Evolutionary conservation across 225 moss, liverwort and hornwort genomes (phyloP).

Genomic region (Lunularia cruciata): DNA sequence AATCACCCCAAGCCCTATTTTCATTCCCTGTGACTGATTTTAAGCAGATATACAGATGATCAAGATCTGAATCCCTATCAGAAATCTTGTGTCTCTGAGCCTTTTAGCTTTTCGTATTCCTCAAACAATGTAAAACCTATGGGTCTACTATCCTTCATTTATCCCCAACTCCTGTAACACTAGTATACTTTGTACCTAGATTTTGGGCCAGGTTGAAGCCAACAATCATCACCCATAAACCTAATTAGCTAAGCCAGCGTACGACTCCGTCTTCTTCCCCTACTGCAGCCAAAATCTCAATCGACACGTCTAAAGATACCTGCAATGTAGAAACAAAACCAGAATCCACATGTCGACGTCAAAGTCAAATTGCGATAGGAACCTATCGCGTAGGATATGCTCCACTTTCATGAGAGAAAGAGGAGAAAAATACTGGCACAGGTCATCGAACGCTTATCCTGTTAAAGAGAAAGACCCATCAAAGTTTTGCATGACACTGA

Average conservation of each 20-base stretch:
- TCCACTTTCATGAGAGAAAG: not conserved
- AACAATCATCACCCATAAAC: slow-evolving; percentile 9
- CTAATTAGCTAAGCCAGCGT: slow-evolving; percentile 66
- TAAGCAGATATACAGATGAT: slow-evolving; percentile 17
- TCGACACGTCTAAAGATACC: slow-evolving; percentile 79
- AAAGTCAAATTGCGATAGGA: not conserved
- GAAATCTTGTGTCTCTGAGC: slow-evolving; percentile 11
- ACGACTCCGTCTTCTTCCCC: slow-evolving; percentile 90
- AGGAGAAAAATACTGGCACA: slow-evolving; percentile 12
- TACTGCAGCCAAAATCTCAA: slow-evolving; percentile 95
- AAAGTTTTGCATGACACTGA: slow-evolving; percentile 50
- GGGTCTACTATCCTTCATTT: slow-evolving; percentile 12
- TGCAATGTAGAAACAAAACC: slow-evolving; percentile 45
- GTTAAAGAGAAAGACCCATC: slow-evolving; percentile 47
- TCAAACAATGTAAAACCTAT: slow-evolving; percentile 5
- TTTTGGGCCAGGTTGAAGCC: not conserved
- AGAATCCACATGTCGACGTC: slow-evolving; percentile 3
- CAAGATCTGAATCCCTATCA: slow-evolving; percentile 15
- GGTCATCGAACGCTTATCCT: not conserved
- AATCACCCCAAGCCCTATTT: slow-evolving; percentile 13
- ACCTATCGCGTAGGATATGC: not conserved
- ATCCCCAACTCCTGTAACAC: slow-evolving; percentile 17
- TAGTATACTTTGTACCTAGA: slow-evolving; percentile 14
- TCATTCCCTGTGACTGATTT: not conserved
- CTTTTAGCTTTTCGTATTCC: slow-evolving; percentile 1